Evolutionary conservation across 805 yeast genomes (phyloP).

Genomic region (Debaryomyces castellii): DNA sequence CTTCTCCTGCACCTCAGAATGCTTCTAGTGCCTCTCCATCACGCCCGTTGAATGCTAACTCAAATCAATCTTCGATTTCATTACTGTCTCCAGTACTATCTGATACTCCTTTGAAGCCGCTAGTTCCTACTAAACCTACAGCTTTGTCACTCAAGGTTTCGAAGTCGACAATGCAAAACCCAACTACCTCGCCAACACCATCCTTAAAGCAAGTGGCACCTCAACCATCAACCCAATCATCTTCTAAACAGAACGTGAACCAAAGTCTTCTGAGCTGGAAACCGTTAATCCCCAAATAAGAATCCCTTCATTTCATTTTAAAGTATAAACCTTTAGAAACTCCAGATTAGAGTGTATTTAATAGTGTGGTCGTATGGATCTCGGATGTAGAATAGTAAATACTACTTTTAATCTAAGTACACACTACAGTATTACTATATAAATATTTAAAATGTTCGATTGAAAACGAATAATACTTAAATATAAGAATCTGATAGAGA

Average conservation of each 20-base stretch:
- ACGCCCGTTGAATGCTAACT: constrained; percentile 16
- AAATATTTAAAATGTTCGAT: too few relatives aligned
- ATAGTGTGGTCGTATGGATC: too few relatives aligned
- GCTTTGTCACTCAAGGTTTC: constrained; percentile 13
- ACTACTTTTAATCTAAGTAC: too few relatives aligned
- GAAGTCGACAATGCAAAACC: not conserved
- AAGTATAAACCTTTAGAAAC: too few relatives aligned
- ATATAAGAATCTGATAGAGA: too few relatives aligned
- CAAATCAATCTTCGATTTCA: constrained; percentile 10
- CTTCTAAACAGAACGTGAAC: constrained; percentile 1
- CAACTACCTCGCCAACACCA: constrained; percentile 4
- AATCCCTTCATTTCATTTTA: too few relatives aligned
- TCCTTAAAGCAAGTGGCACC: constrained; percentile 8
- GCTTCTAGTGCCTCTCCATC: constrained; percentile 36
- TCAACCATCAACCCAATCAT: constrained; percentile 7
- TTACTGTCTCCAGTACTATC: not conserved
- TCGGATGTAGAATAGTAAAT: too few relatives aligned
- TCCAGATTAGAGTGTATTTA: too few relatives aligned
- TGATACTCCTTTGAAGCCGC: constrained; percentile 22
- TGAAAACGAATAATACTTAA: too few relatives aligned
- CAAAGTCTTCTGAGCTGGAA: constrained; percentile 48
- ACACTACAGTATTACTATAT: too few relatives aligned
- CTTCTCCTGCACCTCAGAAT: constrained; percentile 37
- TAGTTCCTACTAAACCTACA: constrained; percentile 37
- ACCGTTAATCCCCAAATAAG: constrained; percentile 46